Evolutionary conservation across 2,329 filamentous ascomycete species (phyloP).

Genomic region (Arthroderma uncinatum): DNA sequence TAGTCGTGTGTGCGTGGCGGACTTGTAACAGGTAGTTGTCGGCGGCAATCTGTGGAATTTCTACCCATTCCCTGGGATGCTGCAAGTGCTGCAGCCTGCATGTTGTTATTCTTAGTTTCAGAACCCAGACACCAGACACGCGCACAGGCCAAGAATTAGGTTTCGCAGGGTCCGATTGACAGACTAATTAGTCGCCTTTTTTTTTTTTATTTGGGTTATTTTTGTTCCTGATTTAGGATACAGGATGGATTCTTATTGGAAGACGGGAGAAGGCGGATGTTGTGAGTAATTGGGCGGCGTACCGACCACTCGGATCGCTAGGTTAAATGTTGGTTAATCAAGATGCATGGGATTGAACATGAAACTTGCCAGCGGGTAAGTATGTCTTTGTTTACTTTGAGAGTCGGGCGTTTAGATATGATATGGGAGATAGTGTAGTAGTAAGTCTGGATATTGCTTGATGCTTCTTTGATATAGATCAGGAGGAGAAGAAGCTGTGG

Average conservation of each 20-base stretch:
- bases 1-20: neutral
- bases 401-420: neutral
- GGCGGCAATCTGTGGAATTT: neutral
- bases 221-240: neutral
- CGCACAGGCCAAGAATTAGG: neutral
- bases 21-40: neutral
- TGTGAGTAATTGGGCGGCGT: neutral
- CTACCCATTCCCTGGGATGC: neutral
- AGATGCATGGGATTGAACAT: neutral
- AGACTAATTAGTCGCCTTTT: neutral
- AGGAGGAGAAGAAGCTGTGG: too few species aligned
- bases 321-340: slow-evolving; percentile 4
- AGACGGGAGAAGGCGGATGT: neutral
- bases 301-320: neutral
- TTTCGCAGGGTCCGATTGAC: neutral
- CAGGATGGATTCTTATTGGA: neutral
- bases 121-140: neutral
- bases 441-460: neutral
- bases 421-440: neutral
- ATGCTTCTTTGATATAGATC: too few species aligned
- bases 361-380: neutral
- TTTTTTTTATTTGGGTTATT: neutral
- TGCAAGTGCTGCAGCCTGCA: neutral
- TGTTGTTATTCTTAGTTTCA: slow-evolving; percentile 6
- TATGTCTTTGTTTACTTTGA: neutral